phyloP scores from a whole-genome alignment of 176 grass and related monocot genomes.

The Carex littledalei region DNA sequence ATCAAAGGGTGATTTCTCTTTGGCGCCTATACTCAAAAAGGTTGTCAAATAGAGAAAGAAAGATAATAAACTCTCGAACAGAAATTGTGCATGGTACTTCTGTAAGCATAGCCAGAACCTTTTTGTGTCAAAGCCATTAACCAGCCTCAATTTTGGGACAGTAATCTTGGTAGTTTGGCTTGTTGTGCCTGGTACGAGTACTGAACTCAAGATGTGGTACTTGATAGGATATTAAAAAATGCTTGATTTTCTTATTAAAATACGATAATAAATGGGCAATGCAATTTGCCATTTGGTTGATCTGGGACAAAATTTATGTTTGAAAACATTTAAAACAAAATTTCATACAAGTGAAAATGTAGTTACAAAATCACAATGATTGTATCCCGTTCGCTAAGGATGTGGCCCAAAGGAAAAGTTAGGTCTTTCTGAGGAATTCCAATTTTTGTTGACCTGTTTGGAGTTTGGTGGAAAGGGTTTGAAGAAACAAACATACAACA shows the following conservation, averaged over 20 bases:
- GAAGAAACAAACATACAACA: neutral
- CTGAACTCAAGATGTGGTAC: neutral
- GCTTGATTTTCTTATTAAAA: neutral
- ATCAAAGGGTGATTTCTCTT: constrained; percentile 95
- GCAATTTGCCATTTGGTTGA: neutral
- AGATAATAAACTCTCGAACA: neutral
- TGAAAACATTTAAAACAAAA: neutral
- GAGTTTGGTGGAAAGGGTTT: constrained; percentile 1
- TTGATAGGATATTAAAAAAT: neutral
- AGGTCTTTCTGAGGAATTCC: neutral
- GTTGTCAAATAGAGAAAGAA: neutral
- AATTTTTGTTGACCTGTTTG: neutral
- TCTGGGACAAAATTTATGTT: neutral
- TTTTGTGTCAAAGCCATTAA: neutral
- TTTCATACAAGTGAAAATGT: neutral
- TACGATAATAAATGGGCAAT: neutral
- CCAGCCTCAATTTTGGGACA: neutral
- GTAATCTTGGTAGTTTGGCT: neutral
- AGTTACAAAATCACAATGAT: neutral
- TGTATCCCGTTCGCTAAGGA: neutral
- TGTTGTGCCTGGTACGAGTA: neutral
- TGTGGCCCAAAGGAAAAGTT: neutral
- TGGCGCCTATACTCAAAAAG: constrained; percentile 48
- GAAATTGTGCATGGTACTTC: neutral
- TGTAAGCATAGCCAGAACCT: neutral